Base-by-base conservation (phyloP, 805 yeast species). In the Yarrowia porcina region DNA sequence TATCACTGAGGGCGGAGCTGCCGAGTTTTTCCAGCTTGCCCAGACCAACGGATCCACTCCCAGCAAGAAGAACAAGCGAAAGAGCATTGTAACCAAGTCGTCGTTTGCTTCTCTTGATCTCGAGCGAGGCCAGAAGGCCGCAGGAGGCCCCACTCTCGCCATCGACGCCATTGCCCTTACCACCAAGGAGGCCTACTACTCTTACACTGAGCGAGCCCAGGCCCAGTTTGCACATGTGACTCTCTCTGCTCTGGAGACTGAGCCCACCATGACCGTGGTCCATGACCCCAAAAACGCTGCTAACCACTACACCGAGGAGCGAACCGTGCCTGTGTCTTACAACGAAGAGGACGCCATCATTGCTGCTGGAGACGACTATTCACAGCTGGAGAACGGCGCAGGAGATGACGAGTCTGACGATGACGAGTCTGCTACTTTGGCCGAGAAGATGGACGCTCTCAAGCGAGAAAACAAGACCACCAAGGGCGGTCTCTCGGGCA, bases 1-100 rank as follows among this genome's bases (percentile, higher is more conserved):
- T 0, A 77, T 87, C 6, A 88, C 92, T 12, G 96, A 90, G 72
- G 85, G 82, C 64, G 97, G 97, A 7, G 69, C 73, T 12, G 77
- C 89, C 8, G 97, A 91, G 71, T 70, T 89, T 1, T 92, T 90
- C 75, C 49, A 41, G 38, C 49, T 56, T 10, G 36, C 61, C 36
- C 61, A 28, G 33, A 52, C 59, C 11, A 52, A 52, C 59, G 59
- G 59, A 78, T 79, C 60, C 79, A 85, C 67, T 87, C 91, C 50
- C 64, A 11, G 17, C 50, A 8, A 62, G 35, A 36, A 13, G 56
- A 32, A 17, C 38, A n/a, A 56, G 64, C 10, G 64, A 41, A 56
- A 33, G 35, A 45, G 63, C 47, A 20, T 28, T 8, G 50, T 32
- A 18, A 28, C 61, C 47, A 56, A 39, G 38, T 39, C 61, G 38